These are phyloP conservation scores for Puya raimondii DNA, from an alignment of 176 grass and related monocot species.

Conservation along the genomic window DNA sequence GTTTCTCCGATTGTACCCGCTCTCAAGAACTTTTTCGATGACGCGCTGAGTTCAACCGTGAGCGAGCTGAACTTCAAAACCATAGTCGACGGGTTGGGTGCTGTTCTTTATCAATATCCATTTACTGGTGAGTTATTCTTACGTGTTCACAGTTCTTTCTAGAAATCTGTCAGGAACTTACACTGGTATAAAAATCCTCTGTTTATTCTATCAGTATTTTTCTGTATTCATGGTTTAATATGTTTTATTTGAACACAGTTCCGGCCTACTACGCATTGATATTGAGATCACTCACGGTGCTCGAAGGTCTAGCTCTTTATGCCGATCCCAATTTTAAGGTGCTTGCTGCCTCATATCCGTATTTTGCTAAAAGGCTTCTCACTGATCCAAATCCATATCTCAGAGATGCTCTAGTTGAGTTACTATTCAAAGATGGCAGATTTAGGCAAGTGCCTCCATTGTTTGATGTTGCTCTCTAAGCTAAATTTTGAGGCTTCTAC, in stretches of 20 bases:
- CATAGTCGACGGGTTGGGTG: slow-evolving; percentile 81
- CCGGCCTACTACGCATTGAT: slow-evolving; percentile 94
- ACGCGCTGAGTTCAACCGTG: slow-evolving; percentile 86
- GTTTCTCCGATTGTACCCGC: slow-evolving; percentile 83
- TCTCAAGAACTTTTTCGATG: slow-evolving; percentile 86
- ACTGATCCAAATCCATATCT: slow-evolving; percentile 99
- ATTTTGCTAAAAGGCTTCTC: slow-evolving; percentile 95
- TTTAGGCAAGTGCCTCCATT: slow-evolving; percentile 57
- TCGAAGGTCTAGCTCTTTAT: slow-evolving; percentile 94
- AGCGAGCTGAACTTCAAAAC: slow-evolving; percentile 98
- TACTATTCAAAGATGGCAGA: slow-evolving; percentile 95
- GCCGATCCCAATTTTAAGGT: slow-evolving; percentile 97
- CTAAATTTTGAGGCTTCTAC: neutral
- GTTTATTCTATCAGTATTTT: slow-evolving; percentile 1
- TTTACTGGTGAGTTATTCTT: slow-evolving; percentile 60
- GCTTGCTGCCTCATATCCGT: slow-evolving; percentile 95
- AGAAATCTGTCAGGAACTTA: too few species aligned
- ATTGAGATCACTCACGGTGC: slow-evolving; percentile 83
- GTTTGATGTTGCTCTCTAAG: neutral
- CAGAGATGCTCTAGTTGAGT: slow-evolving; percentile 92
- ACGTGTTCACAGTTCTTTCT: neutral
- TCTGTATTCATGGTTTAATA: slow-evolving; percentile 10
- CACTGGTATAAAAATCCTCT: too few species aligned
- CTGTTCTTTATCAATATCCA: slow-evolving; percentile 88
- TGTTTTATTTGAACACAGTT: slow-evolving; percentile 50